Conservation (phyloP, 2,329 filamentous ascomycete genomes). For the Fusarium tanahbumbuense region DNA sequence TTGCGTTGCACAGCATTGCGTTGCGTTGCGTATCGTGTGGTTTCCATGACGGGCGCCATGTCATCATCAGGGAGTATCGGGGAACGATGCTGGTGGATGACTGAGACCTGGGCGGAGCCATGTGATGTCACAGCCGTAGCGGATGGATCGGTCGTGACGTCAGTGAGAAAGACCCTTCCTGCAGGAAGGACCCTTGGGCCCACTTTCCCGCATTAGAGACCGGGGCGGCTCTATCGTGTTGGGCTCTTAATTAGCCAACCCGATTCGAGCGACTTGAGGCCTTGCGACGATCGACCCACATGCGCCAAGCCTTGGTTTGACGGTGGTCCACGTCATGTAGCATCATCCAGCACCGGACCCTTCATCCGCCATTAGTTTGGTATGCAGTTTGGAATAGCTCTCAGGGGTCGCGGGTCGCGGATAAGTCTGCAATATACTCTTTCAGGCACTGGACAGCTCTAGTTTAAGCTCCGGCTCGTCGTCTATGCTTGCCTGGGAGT, state of each 20-base stretch:
- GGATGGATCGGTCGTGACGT: constrained; percentile 27
- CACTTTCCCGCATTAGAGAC: constrained; percentile 32
- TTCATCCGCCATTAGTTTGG: constrained; percentile 3
- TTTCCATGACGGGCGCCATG: constrained; percentile 40
- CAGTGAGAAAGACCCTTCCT: constrained; percentile 47
- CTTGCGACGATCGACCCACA: constrained; percentile 31
- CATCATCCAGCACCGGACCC: constrained; percentile 40
- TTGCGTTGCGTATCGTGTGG: not conserved
- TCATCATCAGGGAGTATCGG: constrained; percentile 41
- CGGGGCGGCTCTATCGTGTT: constrained; percentile 22
- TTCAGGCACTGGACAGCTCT: constrained; percentile 2
- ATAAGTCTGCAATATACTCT: not conserved
- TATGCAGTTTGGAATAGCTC: not conserved
- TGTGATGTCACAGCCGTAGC: constrained; percentile 29
- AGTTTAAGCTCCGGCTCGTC: constrained; percentile 27
- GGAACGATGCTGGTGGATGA: constrained; percentile 11
- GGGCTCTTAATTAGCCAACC: constrained; percentile 26
- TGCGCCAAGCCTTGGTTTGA: constrained; percentile 38
- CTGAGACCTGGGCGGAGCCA: constrained; percentile 19
- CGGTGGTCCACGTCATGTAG: constrained; percentile 45
- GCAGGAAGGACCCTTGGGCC: constrained; percentile 48
- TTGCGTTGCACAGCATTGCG: not conserved
- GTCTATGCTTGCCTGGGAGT: constrained; percentile 35
- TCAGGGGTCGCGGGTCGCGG: not conserved
- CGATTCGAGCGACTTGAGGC: constrained; percentile 28